Evolutionary conservation across 2,329 filamentous ascomycete species (phyloP).

Genomic region (Monosporascus ibericus): DNA sequence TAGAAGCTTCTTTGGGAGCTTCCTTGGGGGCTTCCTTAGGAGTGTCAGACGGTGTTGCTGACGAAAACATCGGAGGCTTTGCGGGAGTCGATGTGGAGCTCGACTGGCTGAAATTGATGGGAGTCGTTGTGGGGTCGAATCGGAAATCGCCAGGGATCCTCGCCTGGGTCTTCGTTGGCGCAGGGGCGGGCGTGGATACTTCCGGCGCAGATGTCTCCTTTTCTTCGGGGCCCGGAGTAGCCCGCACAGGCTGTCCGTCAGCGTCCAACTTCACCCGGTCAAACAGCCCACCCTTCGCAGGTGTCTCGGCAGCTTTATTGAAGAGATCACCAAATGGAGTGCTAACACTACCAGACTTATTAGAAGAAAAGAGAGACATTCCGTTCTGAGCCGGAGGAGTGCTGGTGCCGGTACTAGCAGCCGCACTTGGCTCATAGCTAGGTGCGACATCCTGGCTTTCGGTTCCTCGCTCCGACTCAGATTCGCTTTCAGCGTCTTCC

Average conservation of each 20-base stretch:
- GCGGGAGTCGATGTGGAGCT: neutral
- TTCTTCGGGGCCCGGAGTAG: slow-evolving; percentile 13
- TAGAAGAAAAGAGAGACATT: slow-evolving; percentile 23
- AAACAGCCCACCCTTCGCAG: slow-evolving; percentile 25
- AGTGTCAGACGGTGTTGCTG: slow-evolving; percentile 1
- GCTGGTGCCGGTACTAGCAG: slow-evolving; percentile 34
- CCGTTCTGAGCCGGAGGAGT: slow-evolving; percentile 33
- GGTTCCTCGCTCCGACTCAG: slow-evolving; percentile 36
- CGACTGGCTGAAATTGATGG: slow-evolving; percentile 20
- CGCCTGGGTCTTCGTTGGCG: slow-evolving; percentile 17
- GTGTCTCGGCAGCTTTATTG: slow-evolving; percentile 11
- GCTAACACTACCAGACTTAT: slow-evolving; percentile 19
- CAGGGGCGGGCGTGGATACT: slow-evolving; percentile 6
- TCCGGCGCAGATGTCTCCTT: slow-evolving; percentile 9
- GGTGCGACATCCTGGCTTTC: slow-evolving; percentile 37
- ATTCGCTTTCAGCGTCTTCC: slow-evolving; percentile 40
- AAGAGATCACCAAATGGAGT: slow-evolving; percentile 14
- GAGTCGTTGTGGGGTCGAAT: slow-evolving; percentile 25
- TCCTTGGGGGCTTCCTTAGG: slow-evolving; percentile 9
- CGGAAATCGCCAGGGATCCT: slow-evolving; percentile 26
- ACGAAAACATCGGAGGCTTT: slow-evolving; percentile 7
- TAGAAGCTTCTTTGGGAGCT: slow-evolving; percentile 21
- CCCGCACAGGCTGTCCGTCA: slow-evolving; percentile 26
- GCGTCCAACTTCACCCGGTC: slow-evolving; percentile 25
- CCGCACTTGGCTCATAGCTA: slow-evolving; percentile 37